A percentile compares a stretch with the other conserved stretches of the same genome.
Conservation (phyloP, 1,284 basidiomycete species). For the Ustilago nuda region DNA sequence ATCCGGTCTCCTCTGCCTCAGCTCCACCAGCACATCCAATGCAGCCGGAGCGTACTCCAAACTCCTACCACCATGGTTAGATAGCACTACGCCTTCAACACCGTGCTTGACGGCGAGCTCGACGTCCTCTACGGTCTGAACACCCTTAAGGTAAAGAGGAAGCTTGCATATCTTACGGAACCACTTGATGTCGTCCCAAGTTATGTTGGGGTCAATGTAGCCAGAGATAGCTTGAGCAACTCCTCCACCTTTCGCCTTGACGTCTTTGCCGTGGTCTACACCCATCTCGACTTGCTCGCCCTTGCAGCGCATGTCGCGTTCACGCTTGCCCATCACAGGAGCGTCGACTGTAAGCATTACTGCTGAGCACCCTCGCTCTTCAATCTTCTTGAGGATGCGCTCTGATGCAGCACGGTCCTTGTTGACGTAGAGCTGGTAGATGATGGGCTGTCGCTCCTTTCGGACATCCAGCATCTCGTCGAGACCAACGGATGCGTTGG, state of each 20-base stretch:
- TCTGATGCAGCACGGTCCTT: constrained; percentile 78
- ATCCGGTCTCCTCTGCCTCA: constrained; percentile 74
- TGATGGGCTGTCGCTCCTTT: constrained; percentile 73
- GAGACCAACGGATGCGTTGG: constrained; percentile 83
- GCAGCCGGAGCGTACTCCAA: constrained; percentile 65
- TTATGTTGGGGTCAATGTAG: constrained; percentile 72
- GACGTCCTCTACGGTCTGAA: constrained; percentile 75
- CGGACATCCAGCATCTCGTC: constrained; percentile 77
- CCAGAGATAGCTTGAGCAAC: constrained; percentile 72
- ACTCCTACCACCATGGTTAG: constrained; percentile 72
- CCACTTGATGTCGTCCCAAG: constrained; percentile 77
- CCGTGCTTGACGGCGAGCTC: constrained; percentile 74
- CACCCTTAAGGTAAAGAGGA: constrained; percentile 86
- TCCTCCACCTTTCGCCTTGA: constrained; percentile 58
- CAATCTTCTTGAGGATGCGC: constrained; percentile 79
- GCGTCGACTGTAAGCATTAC: constrained; percentile 93
- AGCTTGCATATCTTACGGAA: constrained; percentile 79
- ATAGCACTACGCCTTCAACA: constrained; percentile 70
- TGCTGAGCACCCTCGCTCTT: constrained; percentile 78
- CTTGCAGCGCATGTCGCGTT: constrained; percentile 76
- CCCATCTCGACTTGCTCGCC: constrained; percentile 69
- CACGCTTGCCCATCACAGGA: constrained; percentile 84
- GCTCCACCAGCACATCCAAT: constrained; percentile 73
- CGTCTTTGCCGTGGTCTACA: constrained; percentile 42
- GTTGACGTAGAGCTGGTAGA: constrained; percentile 81